Percentiles rank a stretch among this genome's conserved stretches.
These are phyloP conservation scores for Beauveria sp. DNA, from an alignment of 2,329 filamentous ascomycete species.

Conservation along the genomic window DNA sequence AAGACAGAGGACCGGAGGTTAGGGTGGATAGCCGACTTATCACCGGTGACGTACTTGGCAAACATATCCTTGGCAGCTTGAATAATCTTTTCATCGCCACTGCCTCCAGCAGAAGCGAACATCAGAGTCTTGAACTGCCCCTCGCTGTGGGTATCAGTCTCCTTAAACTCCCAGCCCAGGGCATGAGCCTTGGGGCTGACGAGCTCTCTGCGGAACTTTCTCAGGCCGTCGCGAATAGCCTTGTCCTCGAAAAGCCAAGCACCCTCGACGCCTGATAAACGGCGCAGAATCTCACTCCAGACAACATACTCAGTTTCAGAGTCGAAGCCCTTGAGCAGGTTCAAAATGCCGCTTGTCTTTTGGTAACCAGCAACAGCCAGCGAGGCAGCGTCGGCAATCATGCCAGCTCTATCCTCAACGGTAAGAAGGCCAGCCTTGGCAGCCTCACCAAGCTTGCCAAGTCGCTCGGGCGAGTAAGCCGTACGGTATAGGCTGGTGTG, in stretches of 20 bases:
- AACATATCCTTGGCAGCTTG: slow-evolving; percentile 86
- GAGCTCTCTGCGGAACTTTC: slow-evolving; percentile 74
- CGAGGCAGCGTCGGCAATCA: slow-evolving; percentile 89
- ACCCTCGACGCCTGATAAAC: slow-evolving; percentile 68
- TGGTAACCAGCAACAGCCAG: slow-evolving; percentile 86
- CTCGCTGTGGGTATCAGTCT: slow-evolving; percentile 77
- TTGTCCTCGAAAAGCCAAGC: slow-evolving; percentile 78
- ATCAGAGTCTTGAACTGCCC: slow-evolving; percentile 93
- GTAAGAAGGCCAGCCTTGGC: slow-evolving; percentile 64
- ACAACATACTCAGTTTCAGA: slow-evolving; percentile 84
- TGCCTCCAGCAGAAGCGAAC: slow-evolving; percentile 75
- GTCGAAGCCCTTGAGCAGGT: slow-evolving; percentile 76
- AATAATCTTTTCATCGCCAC: slow-evolving; percentile 71
- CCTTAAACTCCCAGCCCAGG: slow-evolving; percentile 80
- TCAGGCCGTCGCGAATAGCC: slow-evolving; percentile 64
- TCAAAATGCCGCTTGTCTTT: slow-evolving; percentile 83
- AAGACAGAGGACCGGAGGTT: slow-evolving; percentile 87
- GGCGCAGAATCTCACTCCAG: slow-evolving; percentile 83
- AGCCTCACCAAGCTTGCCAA: slow-evolving; percentile 80
- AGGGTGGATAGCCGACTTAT: slow-evolving; percentile 76
- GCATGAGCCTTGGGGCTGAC: slow-evolving; percentile 74
- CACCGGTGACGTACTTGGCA: slow-evolving; percentile 70
- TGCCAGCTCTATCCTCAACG: slow-evolving; percentile 87
- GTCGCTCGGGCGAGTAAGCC: slow-evolving; percentile 73
- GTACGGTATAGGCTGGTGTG: slow-evolving; percentile 91